phyloP scores from a whole-genome alignment of 805 yeast species.

The Metschnikowia proteae region DNA sequence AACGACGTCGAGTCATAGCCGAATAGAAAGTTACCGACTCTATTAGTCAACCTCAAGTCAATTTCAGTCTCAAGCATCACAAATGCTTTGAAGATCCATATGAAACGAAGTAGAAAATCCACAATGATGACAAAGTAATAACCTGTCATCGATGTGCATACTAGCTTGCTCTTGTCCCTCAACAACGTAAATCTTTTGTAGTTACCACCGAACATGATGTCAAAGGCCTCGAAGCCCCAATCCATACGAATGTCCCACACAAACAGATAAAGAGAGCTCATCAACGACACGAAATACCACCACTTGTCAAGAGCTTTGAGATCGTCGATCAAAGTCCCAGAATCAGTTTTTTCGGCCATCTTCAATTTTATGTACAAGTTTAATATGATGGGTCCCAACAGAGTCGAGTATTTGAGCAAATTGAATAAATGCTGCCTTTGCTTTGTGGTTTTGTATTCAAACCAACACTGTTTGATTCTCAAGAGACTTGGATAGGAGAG shows the following conservation, averaged over 20 bases:
- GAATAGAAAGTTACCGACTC: constrained; percentile 25
- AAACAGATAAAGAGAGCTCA: constrained; percentile 75
- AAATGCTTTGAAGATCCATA: constrained; percentile 66
- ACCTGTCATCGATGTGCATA: constrained; percentile 26
- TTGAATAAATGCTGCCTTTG: constrained; percentile 62
- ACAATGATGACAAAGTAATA: constrained; percentile 56
- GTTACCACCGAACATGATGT: constrained; percentile 20
- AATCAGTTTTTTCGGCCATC: constrained; percentile 12
- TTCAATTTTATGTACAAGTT: constrained; percentile 22
- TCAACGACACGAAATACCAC: constrained; percentile 45
- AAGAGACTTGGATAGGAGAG: constrained; percentile 62
- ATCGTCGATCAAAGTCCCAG: constrained; percentile 1
- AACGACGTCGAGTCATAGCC: constrained; percentile 40
- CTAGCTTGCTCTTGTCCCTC: constrained; percentile 20
- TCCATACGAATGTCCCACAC: constrained; percentile 89
- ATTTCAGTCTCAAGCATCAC: constrained; percentile 29
- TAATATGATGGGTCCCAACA: constrained; percentile 43
- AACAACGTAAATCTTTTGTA: constrained; percentile 10
- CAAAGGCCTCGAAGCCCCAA: constrained; percentile 71
- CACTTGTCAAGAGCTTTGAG: constrained; percentile 26
- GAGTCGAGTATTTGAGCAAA: constrained; percentile 68
- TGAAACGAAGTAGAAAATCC: constrained; percentile 66
- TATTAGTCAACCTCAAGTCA: constrained; percentile 14
- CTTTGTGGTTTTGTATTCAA: constrained; percentile 55
- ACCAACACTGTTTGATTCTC: constrained; percentile 76